phyloP scores from a whole-genome alignment of 768 basidiomycete genomes.

The Boletales sp. region DNA sequence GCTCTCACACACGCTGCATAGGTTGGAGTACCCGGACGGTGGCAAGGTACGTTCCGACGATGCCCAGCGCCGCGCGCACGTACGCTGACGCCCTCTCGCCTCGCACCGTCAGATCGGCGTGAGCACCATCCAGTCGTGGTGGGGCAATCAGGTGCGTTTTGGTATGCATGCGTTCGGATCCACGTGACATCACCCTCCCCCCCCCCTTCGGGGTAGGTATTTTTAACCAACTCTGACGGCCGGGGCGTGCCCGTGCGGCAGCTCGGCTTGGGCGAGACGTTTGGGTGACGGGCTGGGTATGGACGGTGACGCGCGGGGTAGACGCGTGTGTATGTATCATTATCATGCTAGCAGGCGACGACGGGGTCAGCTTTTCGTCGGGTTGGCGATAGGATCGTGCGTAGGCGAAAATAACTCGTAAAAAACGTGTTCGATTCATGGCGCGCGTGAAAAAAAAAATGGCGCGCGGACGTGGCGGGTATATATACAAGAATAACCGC shows the following conservation, averaged over 20 bases:
- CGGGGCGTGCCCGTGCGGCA: constrained; percentile 25
- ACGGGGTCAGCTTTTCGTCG: no score
- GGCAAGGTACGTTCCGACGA: constrained; percentile 17
- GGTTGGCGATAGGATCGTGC: no score
- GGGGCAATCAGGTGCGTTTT: constrained; percentile 25
- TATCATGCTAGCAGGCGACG: no score
- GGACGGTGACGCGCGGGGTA: no score
- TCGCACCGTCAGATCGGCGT: constrained; percentile 16
- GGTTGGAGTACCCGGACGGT: constrained; percentile 26
- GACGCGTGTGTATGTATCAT: no score
- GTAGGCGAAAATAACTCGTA: no score
- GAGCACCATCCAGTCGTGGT: constrained; percentile 21
- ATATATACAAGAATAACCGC: constrained; percentile 12
- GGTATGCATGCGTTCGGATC: no score
- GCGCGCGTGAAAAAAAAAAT: no score
- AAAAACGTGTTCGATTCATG: no score
- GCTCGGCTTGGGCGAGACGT: constrained; percentile 21
- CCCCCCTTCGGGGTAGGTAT: constrained; percentile 18
- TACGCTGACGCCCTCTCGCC: not conserved
- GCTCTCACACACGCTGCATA: not conserved
- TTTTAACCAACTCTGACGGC: constrained; percentile 15
- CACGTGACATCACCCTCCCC: no score
- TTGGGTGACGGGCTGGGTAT: constrained; percentile 13
- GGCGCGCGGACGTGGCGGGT: no score
- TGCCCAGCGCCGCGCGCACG: no score